A percentile compares a stretch with the other conserved stretches of the same genome.
Evolutionary conservation across 345 rosid species (phyloP).

Genomic region (Aquilaria yunnanensis): DNA sequence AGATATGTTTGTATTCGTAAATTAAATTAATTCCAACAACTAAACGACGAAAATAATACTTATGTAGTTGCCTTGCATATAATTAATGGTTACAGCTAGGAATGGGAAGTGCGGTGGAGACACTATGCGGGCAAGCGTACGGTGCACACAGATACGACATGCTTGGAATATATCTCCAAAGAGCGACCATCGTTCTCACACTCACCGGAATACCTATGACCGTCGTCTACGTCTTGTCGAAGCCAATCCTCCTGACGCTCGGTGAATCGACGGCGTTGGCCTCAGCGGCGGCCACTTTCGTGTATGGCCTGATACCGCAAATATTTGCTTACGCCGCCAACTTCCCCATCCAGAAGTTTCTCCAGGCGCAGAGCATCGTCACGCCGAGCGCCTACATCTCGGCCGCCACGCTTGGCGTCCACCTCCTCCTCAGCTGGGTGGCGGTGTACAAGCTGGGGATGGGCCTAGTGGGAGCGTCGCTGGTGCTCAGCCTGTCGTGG

Average conservation of each 20-base stretch:
- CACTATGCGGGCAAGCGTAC: constrained; percentile 84
- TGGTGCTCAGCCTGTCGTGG: constrained; percentile 77
- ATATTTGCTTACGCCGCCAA: constrained; percentile 65
- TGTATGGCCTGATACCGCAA: constrained; percentile 71
- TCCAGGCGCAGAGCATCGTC: constrained; percentile 65
- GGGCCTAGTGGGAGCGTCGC: constrained; percentile 58
- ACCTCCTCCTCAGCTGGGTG: constrained; percentile 50
- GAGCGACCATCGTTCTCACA: constrained; percentile 61
- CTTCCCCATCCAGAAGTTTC: constrained; percentile 69
- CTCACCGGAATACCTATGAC: constrained; percentile 52
- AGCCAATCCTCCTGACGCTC: constrained; percentile 46
- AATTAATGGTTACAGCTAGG: constrained; percentile 33
- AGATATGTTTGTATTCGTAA: no score
- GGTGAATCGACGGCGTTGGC: constrained; percentile 56
- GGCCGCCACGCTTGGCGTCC: constrained; percentile 37
- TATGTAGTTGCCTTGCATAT: no score
- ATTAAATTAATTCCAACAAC: no score
- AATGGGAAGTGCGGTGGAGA: constrained; percentile 96
- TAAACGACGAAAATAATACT: no score
- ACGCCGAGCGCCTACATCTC: constrained; percentile 63
- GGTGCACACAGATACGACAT: constrained; percentile 56
- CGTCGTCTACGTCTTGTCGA: constrained; percentile 44
- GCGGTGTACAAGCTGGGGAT: constrained; percentile 31
- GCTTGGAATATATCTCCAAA: constrained; percentile 77
- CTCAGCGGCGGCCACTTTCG: constrained; percentile 50